phyloP scores from a whole-genome alignment of 2,329 filamentous ascomycete species.

The Xylaria sp. region DNA sequence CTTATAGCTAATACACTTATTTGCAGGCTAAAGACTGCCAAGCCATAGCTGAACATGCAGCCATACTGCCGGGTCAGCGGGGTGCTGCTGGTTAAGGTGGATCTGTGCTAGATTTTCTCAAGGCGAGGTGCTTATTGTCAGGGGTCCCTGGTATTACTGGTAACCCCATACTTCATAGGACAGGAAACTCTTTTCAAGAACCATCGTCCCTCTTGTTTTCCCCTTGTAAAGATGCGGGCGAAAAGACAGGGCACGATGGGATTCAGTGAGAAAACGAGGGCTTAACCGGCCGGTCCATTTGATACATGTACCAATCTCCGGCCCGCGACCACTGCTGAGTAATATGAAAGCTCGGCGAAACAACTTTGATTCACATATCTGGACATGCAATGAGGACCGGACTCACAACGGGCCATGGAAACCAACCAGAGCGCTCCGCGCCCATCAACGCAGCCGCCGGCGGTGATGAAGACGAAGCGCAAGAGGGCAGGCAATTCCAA shows the following conservation, averaged over 20 bases:
- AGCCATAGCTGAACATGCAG: not conserved
- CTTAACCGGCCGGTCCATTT: not conserved
- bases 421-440: not conserved
- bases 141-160: not conserved
- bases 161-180: not conserved
- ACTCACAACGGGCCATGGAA: not conserved
- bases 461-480: conserved; percentile 19
- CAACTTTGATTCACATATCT: no score
- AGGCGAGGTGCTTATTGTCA: not conserved
- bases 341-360: not conserved
- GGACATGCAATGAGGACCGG: no score
- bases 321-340: no score
- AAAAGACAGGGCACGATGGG: no score
- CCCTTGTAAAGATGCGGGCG: not conserved
- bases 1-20: no score
- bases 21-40: not conserved
- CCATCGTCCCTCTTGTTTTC: not conserved
- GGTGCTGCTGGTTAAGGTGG: no score
- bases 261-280: not conserved
- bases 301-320: not conserved
- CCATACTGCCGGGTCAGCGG: not conserved
- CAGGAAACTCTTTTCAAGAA: not conserved
- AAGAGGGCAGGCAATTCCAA: conserved; percentile 44
- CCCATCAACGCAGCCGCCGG: conserved; percentile 8
- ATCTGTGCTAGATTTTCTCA: not conserved